A percentile compares a stretch with the other conserved stretches of the same genome.
Conservation (phyloP, 495 filamentous ascomycete genomes). For the Cercophora samala region DNA sequence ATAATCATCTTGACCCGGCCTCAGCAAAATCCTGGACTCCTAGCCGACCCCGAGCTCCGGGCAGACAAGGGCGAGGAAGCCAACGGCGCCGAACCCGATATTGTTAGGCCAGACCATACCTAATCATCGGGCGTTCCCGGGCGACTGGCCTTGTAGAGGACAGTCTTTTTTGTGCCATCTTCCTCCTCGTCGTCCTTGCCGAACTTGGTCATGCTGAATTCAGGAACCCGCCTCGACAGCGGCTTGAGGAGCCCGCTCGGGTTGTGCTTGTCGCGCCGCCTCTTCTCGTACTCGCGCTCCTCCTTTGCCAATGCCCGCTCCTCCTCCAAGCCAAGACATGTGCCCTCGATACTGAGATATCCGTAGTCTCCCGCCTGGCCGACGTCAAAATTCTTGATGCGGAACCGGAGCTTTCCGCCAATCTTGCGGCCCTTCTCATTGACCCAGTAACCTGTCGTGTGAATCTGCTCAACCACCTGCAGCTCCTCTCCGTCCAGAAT, state of each 20-base stretch:
- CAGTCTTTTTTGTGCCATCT: constrained; percentile 27
- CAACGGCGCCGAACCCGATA: constrained; percentile 23
- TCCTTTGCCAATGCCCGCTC: constrained; percentile 36
- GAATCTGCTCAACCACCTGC: constrained; percentile 41
- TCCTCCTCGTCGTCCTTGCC: constrained; percentile 41
- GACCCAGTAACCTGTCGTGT: constrained; percentile 50
- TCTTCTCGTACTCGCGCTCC: constrained; percentile 38
- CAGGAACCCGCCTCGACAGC: constrained; percentile 39
- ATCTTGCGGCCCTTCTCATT: constrained; percentile 37
- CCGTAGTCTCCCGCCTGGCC: constrained; percentile 48
- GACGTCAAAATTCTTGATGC: constrained; percentile 51
- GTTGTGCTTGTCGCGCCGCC: constrained; percentile 34
- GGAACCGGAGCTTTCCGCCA: constrained; percentile 44
- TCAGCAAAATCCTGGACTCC: constrained; percentile 7
- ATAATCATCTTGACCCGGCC: not conserved
- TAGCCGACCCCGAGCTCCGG: not conserved
- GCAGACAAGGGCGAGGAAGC: constrained; percentile 14
- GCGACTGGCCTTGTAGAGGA: constrained; percentile 35
- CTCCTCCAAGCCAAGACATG: constrained; percentile 43
- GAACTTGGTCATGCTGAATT: constrained; percentile 51
- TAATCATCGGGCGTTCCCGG: constrained; percentile 39
- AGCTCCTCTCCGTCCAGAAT: constrained; percentile 30
- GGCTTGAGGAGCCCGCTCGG: constrained; percentile 32
- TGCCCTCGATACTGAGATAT: constrained; percentile 48
- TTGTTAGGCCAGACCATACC: constrained; percentile 33